Evolutionary conservation across 73 alveolate species (phyloP).

Genomic region (Paramecium tetraurelia): DNA sequence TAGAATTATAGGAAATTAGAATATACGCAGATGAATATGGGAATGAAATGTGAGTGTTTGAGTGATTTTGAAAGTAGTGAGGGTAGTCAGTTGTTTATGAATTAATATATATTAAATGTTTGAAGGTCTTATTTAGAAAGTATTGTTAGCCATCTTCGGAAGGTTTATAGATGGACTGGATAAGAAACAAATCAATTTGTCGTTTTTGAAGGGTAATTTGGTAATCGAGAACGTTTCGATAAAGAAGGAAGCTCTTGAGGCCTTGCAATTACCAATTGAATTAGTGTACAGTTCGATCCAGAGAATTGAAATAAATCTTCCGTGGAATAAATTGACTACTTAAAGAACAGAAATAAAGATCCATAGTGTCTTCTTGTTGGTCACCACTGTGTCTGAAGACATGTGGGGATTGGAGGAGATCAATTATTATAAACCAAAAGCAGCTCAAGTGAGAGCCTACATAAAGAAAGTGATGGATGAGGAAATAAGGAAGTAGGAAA

Average conservation of each 20-base stretch:
- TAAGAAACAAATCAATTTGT: constrained; percentile 4
- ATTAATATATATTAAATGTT: neutral
- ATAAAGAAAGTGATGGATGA: constrained; percentile 12
- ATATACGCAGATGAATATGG: neutral
- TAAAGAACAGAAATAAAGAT: constrained; percentile 8
- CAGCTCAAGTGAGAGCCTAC: neutral
- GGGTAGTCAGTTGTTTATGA: neutral
- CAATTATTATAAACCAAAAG: neutral
- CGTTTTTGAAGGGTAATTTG: neutral
- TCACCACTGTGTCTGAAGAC: neutral
- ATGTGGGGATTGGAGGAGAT: constrained; percentile 19
- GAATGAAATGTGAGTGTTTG: neutral
- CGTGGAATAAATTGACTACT: neutral
- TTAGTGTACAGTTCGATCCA: constrained; percentile 21
- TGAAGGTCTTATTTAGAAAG: neutral
- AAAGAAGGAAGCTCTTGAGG: constrained; percentile 21
- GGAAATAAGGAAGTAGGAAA: neutral
- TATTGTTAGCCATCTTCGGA: constrained; percentile 18
- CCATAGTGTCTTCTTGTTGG: constrained; percentile 15
- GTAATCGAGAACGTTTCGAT: neutral
- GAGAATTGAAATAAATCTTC: neutral
- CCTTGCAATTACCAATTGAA: constrained; percentile 21
- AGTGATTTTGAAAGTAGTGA: neutral
- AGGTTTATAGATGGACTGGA: constrained; percentile 11
- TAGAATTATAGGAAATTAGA: neutral